Percentiles rank a stretch among this genome's conserved stretches.
Conservation (phyloP, 2,329 filamentous ascomycete genomes). For the Sphaerostilbella broomeana region DNA sequence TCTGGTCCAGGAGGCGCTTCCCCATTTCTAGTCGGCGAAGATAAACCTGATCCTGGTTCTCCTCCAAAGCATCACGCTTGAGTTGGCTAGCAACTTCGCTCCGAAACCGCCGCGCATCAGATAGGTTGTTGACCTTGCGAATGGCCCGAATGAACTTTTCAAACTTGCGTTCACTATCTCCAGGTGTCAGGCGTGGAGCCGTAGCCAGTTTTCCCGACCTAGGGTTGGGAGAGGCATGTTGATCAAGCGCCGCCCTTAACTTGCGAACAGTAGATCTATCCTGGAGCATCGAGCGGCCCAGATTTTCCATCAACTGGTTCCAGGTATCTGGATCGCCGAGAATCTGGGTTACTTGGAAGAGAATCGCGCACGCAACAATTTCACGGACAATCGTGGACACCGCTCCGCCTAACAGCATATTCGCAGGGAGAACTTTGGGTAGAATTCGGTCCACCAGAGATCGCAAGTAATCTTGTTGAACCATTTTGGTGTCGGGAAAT, state of each 20-base stretch:
- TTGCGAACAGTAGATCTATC: slow-evolving; percentile 93
- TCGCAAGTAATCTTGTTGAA: slow-evolving; percentile 85
- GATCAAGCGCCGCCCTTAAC: slow-evolving; percentile 82
- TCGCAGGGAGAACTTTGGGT: slow-evolving; percentile 66
- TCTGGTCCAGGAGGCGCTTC: slow-evolving; percentile 83
- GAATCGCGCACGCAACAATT: slow-evolving; percentile 85
- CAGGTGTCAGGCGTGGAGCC: slow-evolving; percentile 72
- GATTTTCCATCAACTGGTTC: slow-evolving; percentile 93
- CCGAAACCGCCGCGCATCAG: slow-evolving; percentile 84
- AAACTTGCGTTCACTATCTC: slow-evolving; percentile 86
- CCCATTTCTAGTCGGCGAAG: slow-evolving; percentile 86
- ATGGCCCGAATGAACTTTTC: slow-evolving; percentile 91
- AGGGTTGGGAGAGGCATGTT: slow-evolving; percentile 80
- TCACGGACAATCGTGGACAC: slow-evolving; percentile 79
- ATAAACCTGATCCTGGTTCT: slow-evolving; percentile 79
- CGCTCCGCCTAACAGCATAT: slow-evolving; percentile 69
- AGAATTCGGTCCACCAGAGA: slow-evolving; percentile 66
- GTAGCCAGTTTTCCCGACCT: slow-evolving; percentile 56
- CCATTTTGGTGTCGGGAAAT: slow-evolving; percentile 74
- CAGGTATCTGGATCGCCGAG: slow-evolving; percentile 91
- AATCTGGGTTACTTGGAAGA: slow-evolving; percentile 72
- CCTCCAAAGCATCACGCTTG: slow-evolving; percentile 71
- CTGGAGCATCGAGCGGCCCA: slow-evolving; percentile 78
- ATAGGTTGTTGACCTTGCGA: slow-evolving; percentile 80
- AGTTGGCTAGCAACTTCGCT: slow-evolving; percentile 90